phyloP scores from a whole-genome alignment of 1,284 basidiomycete genomes.

The Pseudozyma tsukubaensis region DNA sequence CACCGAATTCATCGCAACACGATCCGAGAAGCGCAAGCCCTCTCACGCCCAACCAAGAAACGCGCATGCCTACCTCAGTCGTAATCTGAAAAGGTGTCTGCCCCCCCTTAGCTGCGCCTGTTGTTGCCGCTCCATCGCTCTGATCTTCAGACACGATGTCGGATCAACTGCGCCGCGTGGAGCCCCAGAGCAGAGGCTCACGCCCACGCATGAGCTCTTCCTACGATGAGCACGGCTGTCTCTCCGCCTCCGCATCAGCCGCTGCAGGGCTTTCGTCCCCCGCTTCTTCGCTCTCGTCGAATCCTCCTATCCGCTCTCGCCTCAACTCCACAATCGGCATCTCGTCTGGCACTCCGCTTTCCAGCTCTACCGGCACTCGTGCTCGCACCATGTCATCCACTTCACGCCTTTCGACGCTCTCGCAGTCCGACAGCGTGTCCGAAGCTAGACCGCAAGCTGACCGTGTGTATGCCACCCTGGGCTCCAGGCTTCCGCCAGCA shows the following conservation, averaged over 20 bases:
- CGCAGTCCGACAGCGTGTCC: conserved; percentile 8
- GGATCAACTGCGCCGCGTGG: conserved; percentile 24
- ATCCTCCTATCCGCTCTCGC: conserved; percentile 18
- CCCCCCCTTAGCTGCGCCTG: conserved; percentile 5
- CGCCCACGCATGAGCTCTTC: conserved; percentile 28
- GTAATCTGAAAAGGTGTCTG: neutral
- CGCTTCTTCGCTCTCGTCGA: conserved; percentile 5
- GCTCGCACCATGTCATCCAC: conserved; percentile 39
- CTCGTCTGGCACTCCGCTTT: conserved; percentile 15
- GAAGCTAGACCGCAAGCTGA: conserved; percentile 14
- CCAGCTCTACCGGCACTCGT: conserved; percentile 17
- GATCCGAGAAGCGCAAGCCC: no score
- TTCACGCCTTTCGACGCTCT: conserved; percentile 11
- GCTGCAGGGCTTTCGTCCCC: conserved; percentile 14
- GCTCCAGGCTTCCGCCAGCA: conserved; percentile 15
- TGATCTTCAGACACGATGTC: conserved; percentile 16
- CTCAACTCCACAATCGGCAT: conserved; percentile 33
- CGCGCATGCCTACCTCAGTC: conserved; percentile 15
- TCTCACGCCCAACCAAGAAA: no score
- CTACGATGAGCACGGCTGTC: conserved; percentile 25
- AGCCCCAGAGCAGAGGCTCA: conserved; percentile 18
- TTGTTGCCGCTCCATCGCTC: conserved; percentile 9
- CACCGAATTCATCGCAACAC: no score
- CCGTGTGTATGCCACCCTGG: conserved; percentile 27
- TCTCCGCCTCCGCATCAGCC: conserved; percentile 15